Conservation (phyloP, 108 stramenopile genomes). For the Fistulifera solaris region DNA sequence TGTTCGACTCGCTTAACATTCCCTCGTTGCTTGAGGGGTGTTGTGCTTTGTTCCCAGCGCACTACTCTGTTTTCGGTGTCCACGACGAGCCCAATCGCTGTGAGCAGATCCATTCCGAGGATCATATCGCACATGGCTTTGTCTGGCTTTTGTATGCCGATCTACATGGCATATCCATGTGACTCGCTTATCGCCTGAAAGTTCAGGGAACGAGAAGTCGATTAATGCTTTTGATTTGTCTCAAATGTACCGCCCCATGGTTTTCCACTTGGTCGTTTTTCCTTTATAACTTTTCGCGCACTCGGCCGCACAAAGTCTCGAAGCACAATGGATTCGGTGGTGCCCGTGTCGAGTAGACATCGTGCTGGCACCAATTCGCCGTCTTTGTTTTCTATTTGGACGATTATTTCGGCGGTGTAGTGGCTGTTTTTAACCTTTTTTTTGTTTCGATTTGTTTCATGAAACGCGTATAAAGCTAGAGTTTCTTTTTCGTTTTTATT, state of each 20-base stretch:
- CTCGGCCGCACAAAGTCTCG: background rate
- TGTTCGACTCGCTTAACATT: background rate
- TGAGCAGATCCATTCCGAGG: constrained; percentile 1
- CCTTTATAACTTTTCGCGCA: background rate
- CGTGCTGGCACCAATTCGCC: background rate
- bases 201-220: constrained; percentile 4
- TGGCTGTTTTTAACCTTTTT: background rate
- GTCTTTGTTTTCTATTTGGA: background rate
- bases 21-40: constrained; percentile 2
- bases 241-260: background rate
- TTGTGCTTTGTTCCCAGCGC: background rate
- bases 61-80: background rate
- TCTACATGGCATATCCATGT: constrained; percentile 4
- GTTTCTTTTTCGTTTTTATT: background rate
- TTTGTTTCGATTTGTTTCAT: background rate
- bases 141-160: background rate
- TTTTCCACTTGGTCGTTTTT: background rate
- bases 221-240: background rate
- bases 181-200: background rate
- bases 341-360: background rate
- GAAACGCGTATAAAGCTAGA: background rate
- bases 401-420: constrained; percentile 3
- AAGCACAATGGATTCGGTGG: background rate
- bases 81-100: background rate
- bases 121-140: background rate